These are phyloP conservation scores for Elaeis oleifera DNA, from an alignment of 202 grass and related monocot species.

Conservation along the genomic window DNA sequence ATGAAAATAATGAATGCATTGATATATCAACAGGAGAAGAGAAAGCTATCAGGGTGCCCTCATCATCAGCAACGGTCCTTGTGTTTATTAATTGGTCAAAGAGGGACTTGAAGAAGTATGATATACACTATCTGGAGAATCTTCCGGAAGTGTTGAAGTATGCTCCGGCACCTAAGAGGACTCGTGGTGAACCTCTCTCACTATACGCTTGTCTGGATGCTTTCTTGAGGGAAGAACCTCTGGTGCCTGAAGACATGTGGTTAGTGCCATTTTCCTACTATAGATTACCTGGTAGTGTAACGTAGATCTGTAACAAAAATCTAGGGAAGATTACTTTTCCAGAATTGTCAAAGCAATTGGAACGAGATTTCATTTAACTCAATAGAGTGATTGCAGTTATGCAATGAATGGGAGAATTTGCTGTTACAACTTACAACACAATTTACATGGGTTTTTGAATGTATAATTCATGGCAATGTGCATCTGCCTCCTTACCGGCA, in stretches of 20 bases:
- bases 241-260: slow-evolving; percentile 99
- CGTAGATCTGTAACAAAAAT: no score
- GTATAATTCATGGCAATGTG: no score
- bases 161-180: slow-evolving; percentile 83
- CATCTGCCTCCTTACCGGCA: no score
- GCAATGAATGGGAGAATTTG: no score
- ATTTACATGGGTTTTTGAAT: no score
- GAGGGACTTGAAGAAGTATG: slow-evolving; percentile 55
- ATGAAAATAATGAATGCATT: slow-evolving; percentile 63
- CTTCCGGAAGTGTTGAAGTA: slow-evolving; percentile 91
- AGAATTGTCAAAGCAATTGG: no score
- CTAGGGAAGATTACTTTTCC: no score
- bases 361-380: no score
- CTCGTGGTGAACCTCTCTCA: slow-evolving; percentile 87
- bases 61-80: slow-evolving; percentile 45
- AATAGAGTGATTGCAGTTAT: no score
- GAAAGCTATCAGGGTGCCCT: slow-evolving; percentile 38
- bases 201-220: slow-evolving; percentile 98
- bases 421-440: no score
- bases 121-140: slow-evolving; percentile 57
- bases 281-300: no score
- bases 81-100: slow-evolving; percentile 89
- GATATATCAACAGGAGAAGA: slow-evolving; percentile 43
- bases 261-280: slow-evolving; percentile 37
- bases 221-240: slow-evolving; percentile 94